A percentile compares a stretch with the other conserved stretches of the same genome.
These are phyloP conservation scores for Naematelia encephala DNA, from an alignment of 768 basidiomycete genomes.

Conservation along the genomic window DNA sequence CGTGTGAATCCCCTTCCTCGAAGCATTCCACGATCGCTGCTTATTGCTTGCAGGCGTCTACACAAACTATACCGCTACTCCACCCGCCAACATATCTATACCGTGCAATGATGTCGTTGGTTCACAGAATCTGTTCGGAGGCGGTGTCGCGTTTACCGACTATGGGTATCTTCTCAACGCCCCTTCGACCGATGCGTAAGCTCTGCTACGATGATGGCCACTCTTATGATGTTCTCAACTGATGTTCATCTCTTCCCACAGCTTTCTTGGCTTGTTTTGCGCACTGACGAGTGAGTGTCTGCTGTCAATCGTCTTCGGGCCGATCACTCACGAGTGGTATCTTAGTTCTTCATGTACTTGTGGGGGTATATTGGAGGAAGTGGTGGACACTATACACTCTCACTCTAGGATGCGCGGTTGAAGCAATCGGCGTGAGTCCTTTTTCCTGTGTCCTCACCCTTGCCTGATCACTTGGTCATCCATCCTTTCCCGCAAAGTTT, in stretches of 20 bases:
- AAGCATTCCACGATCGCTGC: too few species aligned
- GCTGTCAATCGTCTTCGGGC: conserved; percentile 7
- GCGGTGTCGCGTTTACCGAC: conserved; percentile 13
- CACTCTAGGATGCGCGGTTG: too few species aligned
- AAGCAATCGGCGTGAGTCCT: too few species aligned
- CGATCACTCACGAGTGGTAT: not conserved
- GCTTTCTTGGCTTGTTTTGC: conserved; percentile 11
- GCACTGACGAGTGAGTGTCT: conserved; percentile 8
- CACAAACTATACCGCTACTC: not conserved
- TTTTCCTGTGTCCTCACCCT: too few species aligned
- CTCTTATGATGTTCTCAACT: not conserved
- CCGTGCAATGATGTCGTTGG: conserved; percentile 24
- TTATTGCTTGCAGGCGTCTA: not conserved
- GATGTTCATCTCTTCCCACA: not conserved
- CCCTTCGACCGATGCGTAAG: conserved; percentile 21
- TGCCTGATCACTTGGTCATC: too few species aligned
- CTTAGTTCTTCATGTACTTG: conserved; percentile 14
- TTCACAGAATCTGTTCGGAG: conserved; percentile 16
- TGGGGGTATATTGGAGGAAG: conserved; percentile 8
- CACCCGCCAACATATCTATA: not conserved
- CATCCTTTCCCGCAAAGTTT: too few species aligned
- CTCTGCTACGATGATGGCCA: not conserved
- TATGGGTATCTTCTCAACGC: conserved; percentile 24
- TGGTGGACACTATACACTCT: conserved; percentile 33
- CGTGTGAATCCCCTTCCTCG: too few species aligned